phyloP scores from a whole-genome alignment of 148 eudicot genomes.

The Limonium bicolor region DNA sequence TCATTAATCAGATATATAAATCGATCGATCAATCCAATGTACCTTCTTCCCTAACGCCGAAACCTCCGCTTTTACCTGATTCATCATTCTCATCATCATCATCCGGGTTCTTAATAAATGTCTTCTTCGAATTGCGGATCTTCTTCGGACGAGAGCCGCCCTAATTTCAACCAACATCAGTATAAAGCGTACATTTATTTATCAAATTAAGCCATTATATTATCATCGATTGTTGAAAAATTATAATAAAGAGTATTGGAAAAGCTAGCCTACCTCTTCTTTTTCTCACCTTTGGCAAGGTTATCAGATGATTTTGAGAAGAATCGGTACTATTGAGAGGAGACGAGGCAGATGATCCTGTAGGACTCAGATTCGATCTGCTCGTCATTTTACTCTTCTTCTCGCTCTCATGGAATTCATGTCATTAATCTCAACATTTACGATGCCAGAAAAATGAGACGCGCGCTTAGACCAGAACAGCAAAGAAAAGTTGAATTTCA shows the following conservation, averaged over 20 bases:
- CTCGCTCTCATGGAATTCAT: neutral
- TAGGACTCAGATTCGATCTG: neutral
- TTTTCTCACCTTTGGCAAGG: slow-evolving; percentile 22
- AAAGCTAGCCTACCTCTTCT: slow-evolving; percentile 26
- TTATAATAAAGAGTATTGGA: neutral
- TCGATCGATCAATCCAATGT: neutral
- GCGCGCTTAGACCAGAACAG: neutral
- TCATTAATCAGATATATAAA: no score
- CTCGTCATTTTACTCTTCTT: slow-evolving; percentile 1
- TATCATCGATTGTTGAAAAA: neutral
- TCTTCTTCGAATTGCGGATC: slow-evolving; percentile 41
- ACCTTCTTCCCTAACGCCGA: no score
- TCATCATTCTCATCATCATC: slow-evolving; percentile 30
- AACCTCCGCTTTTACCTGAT: no score
- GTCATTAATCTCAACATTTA: neutral
- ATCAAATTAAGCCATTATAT: neutral
- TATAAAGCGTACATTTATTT: no score
- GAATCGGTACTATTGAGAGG: slow-evolving; percentile 6
- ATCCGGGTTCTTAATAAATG: slow-evolving; percentile 15
- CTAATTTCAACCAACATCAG: slow-evolving; percentile 8
- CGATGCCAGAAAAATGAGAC: no score
- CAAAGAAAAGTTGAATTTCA: neutral
- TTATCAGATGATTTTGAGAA: slow-evolving; percentile 5
- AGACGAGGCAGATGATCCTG: neutral
- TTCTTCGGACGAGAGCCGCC: slow-evolving; percentile 51